phyloP scores from a whole-genome alignment of 495 filamentous ascomycete species.

The Podospora pseudoanserina region DNA sequence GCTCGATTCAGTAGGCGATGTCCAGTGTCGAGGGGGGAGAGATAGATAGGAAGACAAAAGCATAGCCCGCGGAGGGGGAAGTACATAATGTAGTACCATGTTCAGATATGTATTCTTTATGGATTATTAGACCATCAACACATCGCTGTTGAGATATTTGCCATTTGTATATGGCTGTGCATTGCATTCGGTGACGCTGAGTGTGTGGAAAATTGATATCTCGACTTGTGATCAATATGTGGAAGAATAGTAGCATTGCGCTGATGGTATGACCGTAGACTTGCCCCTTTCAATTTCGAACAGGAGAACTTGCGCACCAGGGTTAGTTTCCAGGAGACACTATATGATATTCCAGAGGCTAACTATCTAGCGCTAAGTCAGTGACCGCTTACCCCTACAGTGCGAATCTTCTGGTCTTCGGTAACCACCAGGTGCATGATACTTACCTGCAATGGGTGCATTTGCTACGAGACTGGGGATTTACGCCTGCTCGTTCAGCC shows the following conservation, averaged over 20 bases:
- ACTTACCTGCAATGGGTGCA: too few relatives aligned
- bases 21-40: constrained; percentile 30
- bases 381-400: not conserved
- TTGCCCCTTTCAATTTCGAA: not conserved
- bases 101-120: not conserved
- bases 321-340: too few relatives aligned
- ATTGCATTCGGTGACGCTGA: not conserved
- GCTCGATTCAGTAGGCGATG: not conserved
- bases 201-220: not conserved
- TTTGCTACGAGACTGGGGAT: not conserved
- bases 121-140: not conserved
- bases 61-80: not conserved
- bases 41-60: not conserved
- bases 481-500: not conserved
- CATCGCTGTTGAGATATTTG: not conserved
- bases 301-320: not conserved
- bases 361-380: not conserved
- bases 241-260: not conserved
- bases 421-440: not conserved
- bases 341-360: not conserved
- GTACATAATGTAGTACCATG: not conserved
- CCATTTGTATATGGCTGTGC: not conserved
- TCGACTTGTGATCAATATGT: not conserved
- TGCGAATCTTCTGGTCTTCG: too few relatives aligned
- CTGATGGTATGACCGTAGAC: not conserved